Evolutionary conservation across 108 stramenopile genomes (phyloP).

Genomic region (Cyclotella choctawhatcheeana): DNA sequence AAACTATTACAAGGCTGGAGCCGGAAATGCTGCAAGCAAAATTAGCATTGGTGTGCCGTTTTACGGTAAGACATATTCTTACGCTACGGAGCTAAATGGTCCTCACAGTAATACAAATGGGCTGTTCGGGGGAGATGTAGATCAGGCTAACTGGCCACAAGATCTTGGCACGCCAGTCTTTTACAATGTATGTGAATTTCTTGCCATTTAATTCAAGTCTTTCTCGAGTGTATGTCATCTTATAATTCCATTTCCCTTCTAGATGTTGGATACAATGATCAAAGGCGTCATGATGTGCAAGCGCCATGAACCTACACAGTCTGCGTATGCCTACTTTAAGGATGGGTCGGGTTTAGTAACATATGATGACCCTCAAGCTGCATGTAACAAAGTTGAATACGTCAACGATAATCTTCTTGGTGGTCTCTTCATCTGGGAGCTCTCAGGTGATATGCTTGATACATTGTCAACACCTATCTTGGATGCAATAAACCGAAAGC

Average conservation of each 20-base stretch:
- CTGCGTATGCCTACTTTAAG: conserved; percentile 45
- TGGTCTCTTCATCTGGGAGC: conserved; percentile 49
- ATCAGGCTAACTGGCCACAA: conserved; percentile 44
- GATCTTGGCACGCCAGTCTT: conserved; percentile 48
- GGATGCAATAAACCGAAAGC: conserved; percentile 45
- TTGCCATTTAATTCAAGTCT: neutral
- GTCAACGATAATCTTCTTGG: conserved; percentile 41
- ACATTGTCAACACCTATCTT: conserved; percentile 31
- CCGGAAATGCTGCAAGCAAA: conserved; percentile 16
- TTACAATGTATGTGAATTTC: conserved; percentile 32
- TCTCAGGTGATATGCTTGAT: conserved; percentile 16
- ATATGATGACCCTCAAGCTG: conserved; percentile 51
- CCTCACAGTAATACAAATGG: conserved; percentile 32
- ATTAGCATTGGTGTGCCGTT: conserved; percentile 50
- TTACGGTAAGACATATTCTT: conserved; percentile 42
- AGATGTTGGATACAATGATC: conserved; percentile 32
- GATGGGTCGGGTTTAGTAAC: conserved; percentile 52
- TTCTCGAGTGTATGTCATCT: neutral
- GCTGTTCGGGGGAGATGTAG: conserved; percentile 21
- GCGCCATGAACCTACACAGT: conserved; percentile 46
- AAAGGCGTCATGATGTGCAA: conserved; percentile 31
- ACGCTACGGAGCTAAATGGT: conserved; percentile 34
- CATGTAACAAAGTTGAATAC: conserved; percentile 50
- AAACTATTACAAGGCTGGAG: conserved; percentile 41
- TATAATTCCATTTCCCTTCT: neutral